Base-by-base conservation (phyloP, 2,329 filamentous ascomycete genomes). In the Penicillium sp. region DNA sequence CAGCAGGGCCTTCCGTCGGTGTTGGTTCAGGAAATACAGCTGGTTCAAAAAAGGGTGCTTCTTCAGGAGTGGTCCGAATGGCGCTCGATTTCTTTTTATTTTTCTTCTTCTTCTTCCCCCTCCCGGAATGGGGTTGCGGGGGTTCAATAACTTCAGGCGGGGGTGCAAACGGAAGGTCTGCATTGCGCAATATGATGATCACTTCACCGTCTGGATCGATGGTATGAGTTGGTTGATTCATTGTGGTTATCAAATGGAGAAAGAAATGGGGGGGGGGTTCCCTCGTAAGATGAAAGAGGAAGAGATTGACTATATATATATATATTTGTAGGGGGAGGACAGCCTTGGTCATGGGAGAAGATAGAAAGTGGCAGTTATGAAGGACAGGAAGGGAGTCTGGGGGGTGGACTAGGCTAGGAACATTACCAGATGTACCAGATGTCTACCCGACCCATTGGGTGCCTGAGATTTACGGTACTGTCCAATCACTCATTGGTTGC, bases 201-300 rank as follows among this genome's bases (percentile, higher is more conserved):
- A 61, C 41, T 54, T 59, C 53, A 6, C 59, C 53, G 17, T 59
- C 56, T 42, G 57, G 49, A 49, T 61, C 57, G 33, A 59, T 51
- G 15, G 25, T 42, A 59, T 59, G 47, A 50, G 56, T 53, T 15
- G 49, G 31, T n/a, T 17, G 19, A 12, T 39, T 31, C 58, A 60
- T 58, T 17, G 9, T 36, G 45, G 10, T 38, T 43, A 3, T 25
- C 21, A 17, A 3, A 13, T 12, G 10, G n/a, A 42, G 4, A 2
- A 15, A 15, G 38, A 21, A 13, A 23, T 41, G 39, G 12, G 21
- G 21, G 39, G 12, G 21, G 21, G 1, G 2, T 42, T 15, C 3
- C n/a, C 5, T 13, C 13, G 21, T 42, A 23, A 17, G 21, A 23
- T 23, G 2, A 1, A 2, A 42, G 39, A 42, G 6, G 8, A 23